phyloP scores from a whole-genome alignment of 1,139 yeast genomes.

The Sugiyamaella japonica region DNA sequence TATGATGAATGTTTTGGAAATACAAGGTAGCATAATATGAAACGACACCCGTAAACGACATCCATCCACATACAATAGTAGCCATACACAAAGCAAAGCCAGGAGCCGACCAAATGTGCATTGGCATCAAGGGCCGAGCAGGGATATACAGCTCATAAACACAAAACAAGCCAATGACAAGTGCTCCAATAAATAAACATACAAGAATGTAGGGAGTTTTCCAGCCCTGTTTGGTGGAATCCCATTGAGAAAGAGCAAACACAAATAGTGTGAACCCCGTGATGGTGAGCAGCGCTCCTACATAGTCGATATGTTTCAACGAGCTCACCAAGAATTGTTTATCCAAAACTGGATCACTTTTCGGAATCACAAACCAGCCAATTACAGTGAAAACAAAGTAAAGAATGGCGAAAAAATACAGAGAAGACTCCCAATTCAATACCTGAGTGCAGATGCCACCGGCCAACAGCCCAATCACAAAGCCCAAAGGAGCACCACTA shows the following conservation, averaged over 20 bases:
- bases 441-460: slow-evolving; percentile 47
- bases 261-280: slow-evolving; percentile 45
- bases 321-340: slow-evolving; percentile 9
- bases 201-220: slow-evolving; percentile 49
- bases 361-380: slow-evolving; percentile 40
- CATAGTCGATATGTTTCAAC: slow-evolving; percentile 40
- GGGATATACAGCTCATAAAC: slow-evolving; percentile 45
- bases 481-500: slow-evolving; percentile 51
- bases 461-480: slow-evolving; percentile 43
- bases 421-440: slow-evolving; percentile 46
- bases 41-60: slow-evolving; percentile 44
- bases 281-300: slow-evolving; percentile 44
- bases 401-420: slow-evolving; percentile 45
- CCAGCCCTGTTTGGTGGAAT: slow-evolving; percentile 47
- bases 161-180: slow-evolving; percentile 40
- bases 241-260: slow-evolving; percentile 47
- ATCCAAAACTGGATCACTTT: slow-evolving; percentile 11
- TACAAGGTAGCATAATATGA: slow-evolving; percentile 45
- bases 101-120: slow-evolving; percentile 43
- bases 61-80: slow-evolving; percentile 43
- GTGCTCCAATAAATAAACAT: slow-evolving; percentile 44
- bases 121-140: slow-evolving; percentile 48
- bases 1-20: slow-evolving; percentile 43
- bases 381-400: slow-evolving; percentile 37
- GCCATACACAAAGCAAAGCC: slow-evolving; percentile 45